These are phyloP conservation scores for Phytophthora constricta DNA, from an alignment of 352 stramenopile species.

Conservation along the genomic window DNA sequence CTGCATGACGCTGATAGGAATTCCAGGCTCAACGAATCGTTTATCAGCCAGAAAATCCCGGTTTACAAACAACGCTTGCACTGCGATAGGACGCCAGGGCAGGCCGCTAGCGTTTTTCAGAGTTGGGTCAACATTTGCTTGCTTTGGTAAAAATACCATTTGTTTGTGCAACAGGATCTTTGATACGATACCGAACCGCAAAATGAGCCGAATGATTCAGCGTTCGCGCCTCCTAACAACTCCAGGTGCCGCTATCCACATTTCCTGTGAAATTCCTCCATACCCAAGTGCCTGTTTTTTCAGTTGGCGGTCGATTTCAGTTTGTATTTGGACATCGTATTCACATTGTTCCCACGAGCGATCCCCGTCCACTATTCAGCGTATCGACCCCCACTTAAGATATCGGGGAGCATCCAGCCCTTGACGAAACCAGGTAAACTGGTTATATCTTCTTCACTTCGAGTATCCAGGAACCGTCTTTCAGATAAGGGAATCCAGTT, in stretches of 20 bases:
- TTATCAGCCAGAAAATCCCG: background rate
- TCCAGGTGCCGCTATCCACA: background rate
- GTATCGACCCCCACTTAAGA: background rate
- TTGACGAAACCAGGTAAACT: background rate
- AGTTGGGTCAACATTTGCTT: background rate
- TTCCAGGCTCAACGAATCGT: conserved; percentile 3
- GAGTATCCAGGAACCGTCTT: background rate
- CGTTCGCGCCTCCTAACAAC: background rate
- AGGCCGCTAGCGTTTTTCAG: background rate
- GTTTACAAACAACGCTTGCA: background rate
- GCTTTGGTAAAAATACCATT: background rate
- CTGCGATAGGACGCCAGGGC: background rate
- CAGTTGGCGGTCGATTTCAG: background rate
- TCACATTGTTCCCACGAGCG: background rate
- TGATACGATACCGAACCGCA: background rate
- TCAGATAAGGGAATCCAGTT: background rate
- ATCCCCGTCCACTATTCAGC: background rate
- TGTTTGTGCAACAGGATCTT: background rate
- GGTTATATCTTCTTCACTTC: background rate
- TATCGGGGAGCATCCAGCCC: background rate
- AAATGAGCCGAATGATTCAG: background rate
- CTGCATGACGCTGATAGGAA: conserved; percentile 1
- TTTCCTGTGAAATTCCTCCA: background rate
- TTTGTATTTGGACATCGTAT: background rate
- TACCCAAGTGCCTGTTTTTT: background rate